These are phyloP conservation scores for Alternaria triticina DNA, from an alignment of 2,329 filamentous ascomycete species.

Conservation along the genomic window DNA sequence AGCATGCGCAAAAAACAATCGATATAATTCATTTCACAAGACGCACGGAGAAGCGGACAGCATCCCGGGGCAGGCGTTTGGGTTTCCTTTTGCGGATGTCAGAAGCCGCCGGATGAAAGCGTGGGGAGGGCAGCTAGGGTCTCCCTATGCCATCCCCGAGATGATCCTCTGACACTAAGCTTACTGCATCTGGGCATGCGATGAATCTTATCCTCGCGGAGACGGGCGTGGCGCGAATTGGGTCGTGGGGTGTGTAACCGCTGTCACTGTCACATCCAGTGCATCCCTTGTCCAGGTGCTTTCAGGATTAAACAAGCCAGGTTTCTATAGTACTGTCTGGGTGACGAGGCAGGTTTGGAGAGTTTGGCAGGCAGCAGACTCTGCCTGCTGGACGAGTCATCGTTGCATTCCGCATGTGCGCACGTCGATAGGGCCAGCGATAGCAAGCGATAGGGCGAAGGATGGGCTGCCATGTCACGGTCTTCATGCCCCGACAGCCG, in stretches of 20 bases:
- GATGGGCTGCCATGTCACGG: constrained; percentile 24
- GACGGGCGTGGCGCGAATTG: constrained; percentile 19
- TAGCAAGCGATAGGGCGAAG: constrained; percentile 21
- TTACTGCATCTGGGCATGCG: constrained; percentile 20
- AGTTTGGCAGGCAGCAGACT: constrained; percentile 13
- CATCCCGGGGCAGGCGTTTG: constrained; percentile 23
- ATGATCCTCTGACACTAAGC: constrained; percentile 31
- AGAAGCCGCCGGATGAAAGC: constrained; percentile 27
- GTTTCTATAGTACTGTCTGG: constrained; percentile 5
- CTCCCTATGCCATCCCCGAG: constrained; percentile 29
- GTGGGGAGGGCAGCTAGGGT: constrained; percentile 23
- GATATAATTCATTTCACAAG: not conserved
- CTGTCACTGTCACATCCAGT: constrained; percentile 21
- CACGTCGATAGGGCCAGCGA: constrained; percentile 21
- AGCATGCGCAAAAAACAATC: constrained; percentile 1
- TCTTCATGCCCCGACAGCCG: constrained; percentile 32
- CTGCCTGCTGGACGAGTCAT: constrained; percentile 36
- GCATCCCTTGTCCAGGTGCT: constrained; percentile 15
- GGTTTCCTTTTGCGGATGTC: constrained; percentile 21
- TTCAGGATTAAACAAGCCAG: not conserved
- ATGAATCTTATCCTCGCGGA: constrained; percentile 29
- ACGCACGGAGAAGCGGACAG: constrained; percentile 32
- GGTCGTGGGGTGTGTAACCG: constrained; percentile 19
- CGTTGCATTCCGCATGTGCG: constrained; percentile 21
- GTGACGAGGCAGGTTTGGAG: constrained; percentile 12